These are phyloP conservation scores for Kodamaea restingae DNA, from an alignment of 805 yeast genomes.

Conservation along the genomic window DNA sequence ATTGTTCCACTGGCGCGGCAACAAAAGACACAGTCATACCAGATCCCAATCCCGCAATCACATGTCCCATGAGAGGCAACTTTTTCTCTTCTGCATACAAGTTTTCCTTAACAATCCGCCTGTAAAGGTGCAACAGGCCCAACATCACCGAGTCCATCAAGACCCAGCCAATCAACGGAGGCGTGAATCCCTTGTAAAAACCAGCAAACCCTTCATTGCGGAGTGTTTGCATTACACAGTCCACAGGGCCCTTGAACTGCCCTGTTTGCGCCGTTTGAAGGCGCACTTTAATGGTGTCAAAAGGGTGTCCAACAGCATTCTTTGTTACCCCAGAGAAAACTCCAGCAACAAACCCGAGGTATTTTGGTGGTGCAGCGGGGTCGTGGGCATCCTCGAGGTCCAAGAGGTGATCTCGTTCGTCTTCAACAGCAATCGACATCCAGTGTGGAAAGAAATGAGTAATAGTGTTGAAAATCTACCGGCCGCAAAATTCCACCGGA, in stretches of 20 bases:
- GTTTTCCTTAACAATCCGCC: conserved; percentile 60
- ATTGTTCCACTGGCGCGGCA: conserved; percentile 92
- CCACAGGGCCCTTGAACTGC: conserved; percentile 75
- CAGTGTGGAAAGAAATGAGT: too few relatives aligned
- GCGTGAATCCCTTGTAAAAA: conserved; percentile 85
- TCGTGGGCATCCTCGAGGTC: conserved; percentile 11
- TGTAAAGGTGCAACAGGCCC: conserved; percentile 78
- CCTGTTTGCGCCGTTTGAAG: conserved; percentile 62
- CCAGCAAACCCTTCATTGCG: conserved; percentile 74
- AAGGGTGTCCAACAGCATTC: conserved; percentile 89
- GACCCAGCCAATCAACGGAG: conserved; percentile 92
- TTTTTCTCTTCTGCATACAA: conserved; percentile 57
- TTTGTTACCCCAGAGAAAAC: conserved; percentile 83
- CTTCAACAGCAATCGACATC: conserved; percentile 26
- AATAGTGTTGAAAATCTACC: too few relatives aligned
- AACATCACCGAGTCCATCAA: conserved; percentile 89
- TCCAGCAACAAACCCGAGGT: conserved; percentile 84
- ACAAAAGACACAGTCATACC: conserved; percentile 92
- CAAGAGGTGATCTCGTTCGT: conserved; percentile 24
- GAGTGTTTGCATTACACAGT: conserved; percentile 71
- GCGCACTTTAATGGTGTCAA: conserved; percentile 85
- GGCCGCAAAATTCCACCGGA: conserved; percentile 1
- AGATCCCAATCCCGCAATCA: conserved; percentile 73
- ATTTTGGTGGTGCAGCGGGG: conserved; percentile 38
- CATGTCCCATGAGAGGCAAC: conserved; percentile 71